Evolutionary conservation across 352 stramenopile genomes (phyloP).

Genomic region (Phytophthora ohioensis): DNA sequence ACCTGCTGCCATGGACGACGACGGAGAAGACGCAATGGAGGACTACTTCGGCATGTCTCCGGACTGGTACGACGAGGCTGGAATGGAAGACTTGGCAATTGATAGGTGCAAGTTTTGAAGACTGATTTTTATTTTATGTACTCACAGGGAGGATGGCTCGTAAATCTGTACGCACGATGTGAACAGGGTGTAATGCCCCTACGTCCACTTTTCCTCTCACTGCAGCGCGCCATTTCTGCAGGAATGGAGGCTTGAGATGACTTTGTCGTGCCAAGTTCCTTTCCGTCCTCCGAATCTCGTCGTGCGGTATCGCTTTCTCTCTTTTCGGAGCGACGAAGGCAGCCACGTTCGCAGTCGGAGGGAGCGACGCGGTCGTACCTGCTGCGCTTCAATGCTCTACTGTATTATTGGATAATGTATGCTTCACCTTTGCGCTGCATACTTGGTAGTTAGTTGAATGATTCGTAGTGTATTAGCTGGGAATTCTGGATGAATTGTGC

Average conservation of each 20-base stretch:
- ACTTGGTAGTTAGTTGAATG: constrained; percentile 21
- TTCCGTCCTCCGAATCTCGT: constrained; percentile 24
- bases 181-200: constrained; percentile 16
- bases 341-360: constrained; percentile 33
- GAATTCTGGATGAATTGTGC: background rate
- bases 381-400: constrained; percentile 36
- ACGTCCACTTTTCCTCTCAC: constrained; percentile 16
- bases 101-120: background rate
- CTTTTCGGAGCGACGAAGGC: constrained; percentile 25
- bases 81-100: background rate
- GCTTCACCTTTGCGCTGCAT: constrained; percentile 42
- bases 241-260: constrained; percentile 23
- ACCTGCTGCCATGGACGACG: constrained; percentile 68
- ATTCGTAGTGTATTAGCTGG: background rate
- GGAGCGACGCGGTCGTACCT: constrained; percentile 27
- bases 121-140: constrained; percentile 16
- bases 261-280: constrained; percentile 1
- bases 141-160: constrained; percentile 63
- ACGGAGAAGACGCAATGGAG: constrained; percentile 80
- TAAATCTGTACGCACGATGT: constrained; percentile 39
- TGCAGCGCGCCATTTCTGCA: constrained; percentile 39
- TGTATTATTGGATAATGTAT: constrained; percentile 52
- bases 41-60: constrained; percentile 90
- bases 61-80: constrained; percentile 66
- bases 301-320: constrained; percentile 35